Conservation (phyloP, 495 filamentous ascomycete genomes). For the Aspergillus bertholletiae region DNA sequence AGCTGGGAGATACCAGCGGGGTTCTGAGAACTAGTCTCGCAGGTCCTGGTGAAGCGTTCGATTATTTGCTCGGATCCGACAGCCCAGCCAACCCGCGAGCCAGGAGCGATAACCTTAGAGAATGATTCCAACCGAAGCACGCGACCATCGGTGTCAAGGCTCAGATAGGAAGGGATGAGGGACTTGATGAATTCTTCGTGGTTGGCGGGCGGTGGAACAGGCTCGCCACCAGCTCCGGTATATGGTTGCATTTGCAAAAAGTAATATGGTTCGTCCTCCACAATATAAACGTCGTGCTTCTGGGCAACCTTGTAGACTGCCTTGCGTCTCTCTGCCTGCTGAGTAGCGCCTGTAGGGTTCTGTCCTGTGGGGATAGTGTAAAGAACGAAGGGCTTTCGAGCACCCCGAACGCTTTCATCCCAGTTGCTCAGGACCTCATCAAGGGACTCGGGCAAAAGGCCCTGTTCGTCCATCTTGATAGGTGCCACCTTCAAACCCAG, state of each 20-base stretch:
- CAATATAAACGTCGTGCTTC: constrained; percentile 80
- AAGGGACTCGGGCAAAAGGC: constrained; percentile 62
- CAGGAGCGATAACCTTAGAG: constrained; percentile 64
- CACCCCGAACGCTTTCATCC: constrained; percentile 53
- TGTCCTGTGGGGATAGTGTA: constrained; percentile 64
- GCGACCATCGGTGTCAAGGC: constrained; percentile 61
- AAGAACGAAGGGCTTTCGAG: constrained; percentile 68
- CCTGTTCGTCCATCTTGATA: constrained; percentile 75
- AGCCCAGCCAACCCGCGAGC: constrained; percentile 60
- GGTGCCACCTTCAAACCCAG: constrained; percentile 70
- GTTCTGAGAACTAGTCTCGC: constrained; percentile 77
- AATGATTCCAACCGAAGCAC: constrained; percentile 68
- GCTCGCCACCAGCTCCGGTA: constrained; percentile 46
- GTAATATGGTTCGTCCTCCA: constrained; percentile 97
- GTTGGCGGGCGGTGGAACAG: constrained; percentile 49
- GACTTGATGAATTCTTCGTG: constrained; percentile 58
- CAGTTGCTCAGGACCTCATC: constrained; percentile 66
- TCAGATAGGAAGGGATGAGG: constrained; percentile 59
- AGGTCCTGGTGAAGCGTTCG: constrained; percentile 71
- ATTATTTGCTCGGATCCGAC: constrained; percentile 76
- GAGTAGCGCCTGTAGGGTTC: constrained; percentile 92
- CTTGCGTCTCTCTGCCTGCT: constrained; percentile 57
- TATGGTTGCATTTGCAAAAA: constrained; percentile 96
- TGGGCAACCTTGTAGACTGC: constrained; percentile 72
- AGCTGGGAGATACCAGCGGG: constrained; percentile 81